A percentile compares a stretch with the other conserved stretches of the same genome.
phyloP scores from a whole-genome alignment of 2,329 filamentous ascomycete genomes.

The Pseudohalonectria lignicola region DNA sequence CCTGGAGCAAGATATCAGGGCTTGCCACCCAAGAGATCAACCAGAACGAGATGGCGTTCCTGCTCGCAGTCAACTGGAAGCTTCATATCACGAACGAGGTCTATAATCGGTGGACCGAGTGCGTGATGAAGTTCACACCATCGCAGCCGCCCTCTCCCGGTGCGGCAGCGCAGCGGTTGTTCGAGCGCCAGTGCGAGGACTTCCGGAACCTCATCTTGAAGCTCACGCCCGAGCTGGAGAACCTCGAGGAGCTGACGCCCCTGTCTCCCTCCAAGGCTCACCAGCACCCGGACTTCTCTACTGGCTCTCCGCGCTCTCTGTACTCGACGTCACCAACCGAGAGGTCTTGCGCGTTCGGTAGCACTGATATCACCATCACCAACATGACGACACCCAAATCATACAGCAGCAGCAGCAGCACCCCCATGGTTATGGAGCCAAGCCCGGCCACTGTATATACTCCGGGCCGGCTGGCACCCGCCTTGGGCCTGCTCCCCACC shows the following conservation, averaged over 20 bases:
- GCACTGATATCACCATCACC: constrained; percentile 21
- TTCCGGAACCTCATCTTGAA: constrained; percentile 49
- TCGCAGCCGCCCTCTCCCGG: constrained; percentile 45
- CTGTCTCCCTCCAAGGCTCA: constrained; percentile 11
- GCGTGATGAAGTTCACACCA: constrained; percentile 77
- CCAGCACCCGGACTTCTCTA: constrained; percentile 19
- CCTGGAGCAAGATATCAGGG: constrained; percentile 99
- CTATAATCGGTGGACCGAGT: constrained; percentile 89
- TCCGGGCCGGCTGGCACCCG: constrained; percentile 36
- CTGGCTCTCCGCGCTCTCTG: constrained; percentile 29
- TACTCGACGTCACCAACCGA: constrained; percentile 29
- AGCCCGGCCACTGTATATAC: constrained; percentile 28
- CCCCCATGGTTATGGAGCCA: constrained; percentile 40
- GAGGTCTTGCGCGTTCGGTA: constrained; percentile 17
- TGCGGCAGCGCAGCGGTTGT: constrained; percentile 23
- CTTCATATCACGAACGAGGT: constrained; percentile 83
- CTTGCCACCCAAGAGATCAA: constrained; percentile 90
- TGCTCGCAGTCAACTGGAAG: constrained; percentile 85
- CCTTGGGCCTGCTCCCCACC: constrained; percentile 45
- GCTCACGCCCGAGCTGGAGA: constrained; percentile 46
- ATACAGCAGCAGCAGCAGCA: constrained; percentile 9
- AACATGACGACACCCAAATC: constrained; percentile 28
- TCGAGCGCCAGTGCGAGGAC: constrained; percentile 36
- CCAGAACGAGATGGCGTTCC: constrained; percentile 87
- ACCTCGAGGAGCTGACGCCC: constrained; percentile 41